phyloP scores from a whole-genome alignment of 169 alveolate species.

The Eimeria praecox region DNA sequence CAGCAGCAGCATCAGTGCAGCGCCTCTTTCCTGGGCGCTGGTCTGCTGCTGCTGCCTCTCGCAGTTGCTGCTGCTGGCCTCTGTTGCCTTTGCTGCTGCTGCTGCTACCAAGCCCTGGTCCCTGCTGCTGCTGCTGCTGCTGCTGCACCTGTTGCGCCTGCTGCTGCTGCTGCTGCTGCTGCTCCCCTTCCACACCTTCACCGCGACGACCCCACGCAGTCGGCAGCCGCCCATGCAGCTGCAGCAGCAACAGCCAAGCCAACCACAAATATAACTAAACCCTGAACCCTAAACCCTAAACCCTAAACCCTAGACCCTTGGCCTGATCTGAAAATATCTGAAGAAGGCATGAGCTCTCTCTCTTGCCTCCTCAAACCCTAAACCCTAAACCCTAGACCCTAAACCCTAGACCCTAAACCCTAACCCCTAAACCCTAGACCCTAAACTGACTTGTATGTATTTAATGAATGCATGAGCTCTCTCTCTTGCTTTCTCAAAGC shows the following conservation, averaged over 20 bases:
- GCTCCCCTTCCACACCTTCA: neutral
- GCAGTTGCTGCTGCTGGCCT: neutral
- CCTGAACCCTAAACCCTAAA: slow-evolving; percentile 26
- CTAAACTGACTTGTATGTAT: too few relatives aligned
- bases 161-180: neutral
- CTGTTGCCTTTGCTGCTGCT: neutral
- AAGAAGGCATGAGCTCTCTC: too few relatives aligned
- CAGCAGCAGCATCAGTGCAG: slow-evolving; percentile 17
- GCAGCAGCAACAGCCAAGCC: neutral
- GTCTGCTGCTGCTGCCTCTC: slow-evolving; percentile 14
- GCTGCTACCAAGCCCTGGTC: neutral
- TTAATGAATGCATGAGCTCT: too few relatives aligned
- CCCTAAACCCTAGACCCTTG: too few relatives aligned
- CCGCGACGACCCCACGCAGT: neutral
- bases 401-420: too few relatives aligned
- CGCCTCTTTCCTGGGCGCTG: slow-evolving; percentile 33
- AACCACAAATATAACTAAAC: neutral
- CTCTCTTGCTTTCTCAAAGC: too few relatives aligned
- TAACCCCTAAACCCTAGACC: too few relatives aligned
- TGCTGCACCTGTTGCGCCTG: neutral
- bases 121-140: slow-evolving; percentile 8
- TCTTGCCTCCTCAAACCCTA: too few relatives aligned
- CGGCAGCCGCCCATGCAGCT: slow-evolving; percentile 25
- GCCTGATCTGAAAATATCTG: too few relatives aligned
- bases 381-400: slow-evolving; percentile 38